Evolutionary conservation across 2,329 filamentous ascomycete species (phyloP).

Genomic region (Ophiocordyceps robertsii): DNA sequence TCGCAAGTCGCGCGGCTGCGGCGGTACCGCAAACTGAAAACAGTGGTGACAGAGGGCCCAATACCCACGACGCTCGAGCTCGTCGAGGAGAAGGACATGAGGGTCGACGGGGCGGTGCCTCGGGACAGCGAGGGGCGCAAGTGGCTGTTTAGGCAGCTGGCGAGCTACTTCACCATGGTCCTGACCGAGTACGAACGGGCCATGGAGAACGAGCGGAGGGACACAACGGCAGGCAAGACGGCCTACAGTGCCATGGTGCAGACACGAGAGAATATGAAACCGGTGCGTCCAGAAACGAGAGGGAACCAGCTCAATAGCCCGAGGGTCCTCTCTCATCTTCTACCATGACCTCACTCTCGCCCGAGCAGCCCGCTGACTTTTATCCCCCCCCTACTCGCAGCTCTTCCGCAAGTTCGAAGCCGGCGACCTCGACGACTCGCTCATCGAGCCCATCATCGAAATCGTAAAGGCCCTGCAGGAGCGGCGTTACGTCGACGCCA

Average conservation of each 20-base stretch:
- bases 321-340: background rate
- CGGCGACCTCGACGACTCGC: constrained; percentile 61
- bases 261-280: constrained; percentile 75
- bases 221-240: constrained; percentile 65
- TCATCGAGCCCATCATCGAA: constrained; percentile 74
- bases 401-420: constrained; percentile 84
- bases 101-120: constrained; percentile 51
- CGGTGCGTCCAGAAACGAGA: constrained; percentile 29
- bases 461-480: constrained; percentile 87
- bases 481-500: constrained; percentile 86
- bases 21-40: constrained; percentile 54
- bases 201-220: constrained; percentile 48
- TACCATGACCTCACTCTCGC: background rate
- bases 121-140: constrained; percentile 50
- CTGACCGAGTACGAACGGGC: constrained; percentile 75
- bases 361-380: background rate
- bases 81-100: constrained; percentile 80
- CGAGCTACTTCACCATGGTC: constrained; percentile 95
- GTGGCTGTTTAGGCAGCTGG: constrained; percentile 76
- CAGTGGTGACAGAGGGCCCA: constrained; percentile 56
- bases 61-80: constrained; percentile 76
- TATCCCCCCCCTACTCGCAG: constrained; percentile 14
- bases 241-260: constrained; percentile 78
- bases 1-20: constrained; percentile 53
- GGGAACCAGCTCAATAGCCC: background rate